These are phyloP conservation scores for Botrytis squamosa DNA, from an alignment of 2,329 filamentous ascomycete species.

Conservation along the genomic window DNA sequence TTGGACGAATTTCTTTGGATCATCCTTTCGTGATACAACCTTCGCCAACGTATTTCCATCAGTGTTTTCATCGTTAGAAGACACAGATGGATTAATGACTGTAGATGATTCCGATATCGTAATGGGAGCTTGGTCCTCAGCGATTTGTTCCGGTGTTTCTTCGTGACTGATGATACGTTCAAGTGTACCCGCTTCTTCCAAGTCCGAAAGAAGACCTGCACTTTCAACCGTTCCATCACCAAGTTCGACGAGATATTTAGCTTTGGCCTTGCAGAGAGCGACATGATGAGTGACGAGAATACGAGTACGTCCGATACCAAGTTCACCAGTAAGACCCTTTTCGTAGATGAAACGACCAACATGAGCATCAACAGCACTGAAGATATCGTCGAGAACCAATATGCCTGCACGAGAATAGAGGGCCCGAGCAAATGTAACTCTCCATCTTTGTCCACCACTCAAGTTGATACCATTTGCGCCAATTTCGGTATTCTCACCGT, in stretches of 20 bases:
- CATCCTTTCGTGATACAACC: slow-evolving; percentile 47
- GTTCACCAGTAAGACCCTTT: slow-evolving; percentile 68
- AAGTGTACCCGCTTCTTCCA: slow-evolving; percentile 56
- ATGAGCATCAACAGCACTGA: slow-evolving; percentile 77
- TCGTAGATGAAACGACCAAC: slow-evolving; percentile 79
- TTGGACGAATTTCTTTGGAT: slow-evolving; percentile 69
- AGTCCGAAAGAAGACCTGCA: slow-evolving; percentile 64
- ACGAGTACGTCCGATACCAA: slow-evolving; percentile 67
- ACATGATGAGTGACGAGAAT: slow-evolving; percentile 82
- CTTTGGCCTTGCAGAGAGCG: slow-evolving; percentile 64
- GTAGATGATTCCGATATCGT: slow-evolving; percentile 40
- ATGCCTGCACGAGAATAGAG: slow-evolving; percentile 77
- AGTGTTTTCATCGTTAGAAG: slow-evolving; percentile 45
- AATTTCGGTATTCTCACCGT: slow-evolving; percentile 78
- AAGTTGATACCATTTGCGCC: slow-evolving; percentile 83
- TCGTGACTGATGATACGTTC: slow-evolving; percentile 58
- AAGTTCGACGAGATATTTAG: slow-evolving; percentile 73
- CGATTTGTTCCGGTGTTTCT: slow-evolving; percentile 46
- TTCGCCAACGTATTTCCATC: slow-evolving; percentile 50
- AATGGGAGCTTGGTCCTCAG: slow-evolving; percentile 48
- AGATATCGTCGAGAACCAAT: slow-evolving; percentile 78
- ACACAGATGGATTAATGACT: slow-evolving; percentile 53
- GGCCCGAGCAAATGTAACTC: slow-evolving; percentile 75
- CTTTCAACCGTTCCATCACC: slow-evolving; percentile 65
- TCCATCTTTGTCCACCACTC: slow-evolving; percentile 80